phyloP scores from a whole-genome alignment of 2,329 filamentous ascomycete species.

The Aspergillus hortae region DNA sequence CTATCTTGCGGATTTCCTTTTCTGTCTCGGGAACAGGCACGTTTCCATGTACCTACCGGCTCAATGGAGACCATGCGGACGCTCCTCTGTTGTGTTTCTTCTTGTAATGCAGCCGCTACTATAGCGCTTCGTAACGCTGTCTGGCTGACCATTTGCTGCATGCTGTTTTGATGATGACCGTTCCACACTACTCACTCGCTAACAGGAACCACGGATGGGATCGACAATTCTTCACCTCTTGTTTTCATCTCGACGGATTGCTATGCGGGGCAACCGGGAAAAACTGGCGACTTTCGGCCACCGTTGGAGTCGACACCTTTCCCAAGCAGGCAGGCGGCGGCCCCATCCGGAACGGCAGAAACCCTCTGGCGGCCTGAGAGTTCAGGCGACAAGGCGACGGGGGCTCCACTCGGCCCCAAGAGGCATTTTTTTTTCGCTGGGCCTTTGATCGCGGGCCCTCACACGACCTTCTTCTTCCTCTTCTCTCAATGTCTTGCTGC shows the following conservation, averaged over 20 bases:
- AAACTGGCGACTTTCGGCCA: not conserved
- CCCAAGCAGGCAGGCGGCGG: slow-evolving; percentile 2
- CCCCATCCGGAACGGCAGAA: not conserved
- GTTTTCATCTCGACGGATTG: not conserved
- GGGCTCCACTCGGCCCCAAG: slow-evolving; percentile 31
- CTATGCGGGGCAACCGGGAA: not conserved
- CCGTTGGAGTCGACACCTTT: not conserved
- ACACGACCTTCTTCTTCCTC: slow-evolving; percentile 27
- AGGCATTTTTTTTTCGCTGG: slow-evolving; percentile 30
- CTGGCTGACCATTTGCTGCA: not conserved
- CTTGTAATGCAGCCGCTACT: slow-evolving; percentile 20
- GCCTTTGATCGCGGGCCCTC: slow-evolving; percentile 31
- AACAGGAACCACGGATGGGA: not conserved
- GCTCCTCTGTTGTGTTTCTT: slow-evolving; percentile 4
- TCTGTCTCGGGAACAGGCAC: slow-evolving; percentile 1
- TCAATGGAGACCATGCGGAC: slow-evolving; percentile 22
- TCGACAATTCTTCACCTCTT: not conserved
- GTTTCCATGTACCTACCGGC: slow-evolving; percentile 26
- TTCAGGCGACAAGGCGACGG: not conserved
- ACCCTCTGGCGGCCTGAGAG: not conserved
- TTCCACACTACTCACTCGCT: not conserved
- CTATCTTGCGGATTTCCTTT: slow-evolving; percentile 4
- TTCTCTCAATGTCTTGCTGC: slow-evolving; percentile 14
- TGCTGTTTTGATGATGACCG: not conserved
- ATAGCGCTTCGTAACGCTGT: not conserved